Percentiles rank a stretch among this genome's conserved stretches.
These are phyloP conservation scores for Didymella arachidicola DNA, from an alignment of 2,329 filamentous ascomycete species.

Conservation along the genomic window DNA sequence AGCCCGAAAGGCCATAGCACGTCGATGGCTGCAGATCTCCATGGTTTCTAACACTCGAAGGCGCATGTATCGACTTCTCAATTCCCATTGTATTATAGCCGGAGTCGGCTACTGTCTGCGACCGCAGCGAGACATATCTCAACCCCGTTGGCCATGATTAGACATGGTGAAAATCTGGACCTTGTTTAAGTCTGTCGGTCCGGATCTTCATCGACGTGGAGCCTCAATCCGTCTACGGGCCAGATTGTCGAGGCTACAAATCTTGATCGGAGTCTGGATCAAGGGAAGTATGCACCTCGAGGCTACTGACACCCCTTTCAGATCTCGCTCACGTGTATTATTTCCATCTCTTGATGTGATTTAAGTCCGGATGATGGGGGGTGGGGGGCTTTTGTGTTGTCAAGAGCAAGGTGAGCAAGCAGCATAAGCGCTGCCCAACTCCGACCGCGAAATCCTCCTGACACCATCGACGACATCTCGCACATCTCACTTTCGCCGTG, in stretches of 20 bases:
- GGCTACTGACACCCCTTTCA: conserved; percentile 5
- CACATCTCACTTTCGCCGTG: background rate
- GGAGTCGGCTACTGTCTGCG: conserved; percentile 11
- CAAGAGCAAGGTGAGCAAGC: background rate
- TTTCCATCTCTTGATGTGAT: background rate
- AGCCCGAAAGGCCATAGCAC: conserved; percentile 16
- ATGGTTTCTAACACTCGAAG: background rate
- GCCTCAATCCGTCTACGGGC: conserved; percentile 6
- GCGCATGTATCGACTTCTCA: conserved; percentile 5
- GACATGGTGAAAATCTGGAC: conserved; percentile 7
- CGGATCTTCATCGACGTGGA: background rate
- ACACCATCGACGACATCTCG: background rate
- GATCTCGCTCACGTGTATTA: background rate
- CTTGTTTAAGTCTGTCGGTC: background rate
- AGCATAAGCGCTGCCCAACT: background rate
- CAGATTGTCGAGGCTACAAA: background rate
- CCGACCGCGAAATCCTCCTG: background rate
- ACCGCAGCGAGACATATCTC: conserved; percentile 10
- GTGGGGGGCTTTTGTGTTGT: background rate
- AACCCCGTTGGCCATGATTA: conserved; percentile 4
- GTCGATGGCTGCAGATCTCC: conserved; percentile 4
- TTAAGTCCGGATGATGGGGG: background rate
- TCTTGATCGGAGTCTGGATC: conserved; percentile 6
- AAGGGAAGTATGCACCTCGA: conserved; percentile 9
- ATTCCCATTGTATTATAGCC: conserved; percentile 13